Percentiles rank a stretch among this genome's conserved stretches.
These are phyloP conservation scores for Epichloe amarillans DNA, from an alignment of 2,329 filamentous ascomycete genomes.

Conservation along the genomic window DNA sequence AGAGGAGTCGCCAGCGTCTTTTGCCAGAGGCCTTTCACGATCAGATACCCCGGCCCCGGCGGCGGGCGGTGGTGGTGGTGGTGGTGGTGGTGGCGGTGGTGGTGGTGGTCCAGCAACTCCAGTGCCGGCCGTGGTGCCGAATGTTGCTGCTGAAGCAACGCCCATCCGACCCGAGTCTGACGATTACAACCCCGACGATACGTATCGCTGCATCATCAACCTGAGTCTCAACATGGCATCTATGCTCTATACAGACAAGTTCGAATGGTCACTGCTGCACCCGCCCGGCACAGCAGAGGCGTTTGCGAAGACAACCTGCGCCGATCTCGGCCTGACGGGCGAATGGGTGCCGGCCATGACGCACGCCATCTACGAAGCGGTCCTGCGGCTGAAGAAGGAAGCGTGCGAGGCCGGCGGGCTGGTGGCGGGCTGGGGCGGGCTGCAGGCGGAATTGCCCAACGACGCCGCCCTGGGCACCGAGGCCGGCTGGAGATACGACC, in stretches of 20 bases:
- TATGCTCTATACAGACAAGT: constrained; percentile 88
- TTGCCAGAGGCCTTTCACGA: constrained; percentile 27
- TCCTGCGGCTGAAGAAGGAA: constrained; percentile 86
- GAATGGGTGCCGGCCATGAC: constrained; percentile 94
- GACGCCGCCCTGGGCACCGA: constrained; percentile 71
- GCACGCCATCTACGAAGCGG: constrained; percentile 93
- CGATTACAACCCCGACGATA: constrained; percentile 80
- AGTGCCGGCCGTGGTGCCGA: constrained; percentile 23
- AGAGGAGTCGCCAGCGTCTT: constrained; percentile 26
- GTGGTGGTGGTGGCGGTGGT: constrained; percentile 11
- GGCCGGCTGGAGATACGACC: constrained; percentile 91
- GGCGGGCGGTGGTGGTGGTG: constrained; percentile 24
- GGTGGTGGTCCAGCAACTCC: constrained; percentile 32
- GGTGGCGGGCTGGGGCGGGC: constrained; percentile 55
- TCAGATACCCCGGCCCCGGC: constrained; percentile 45
- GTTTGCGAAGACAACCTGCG: constrained; percentile 85
- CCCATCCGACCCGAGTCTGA: constrained; percentile 49
- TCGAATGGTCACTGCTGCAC: constrained; percentile 92
- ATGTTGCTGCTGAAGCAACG: constrained; percentile 58
- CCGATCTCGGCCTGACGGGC: constrained; percentile 74
- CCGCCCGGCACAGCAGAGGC: constrained; percentile 83
- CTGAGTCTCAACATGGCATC: constrained; percentile 87
- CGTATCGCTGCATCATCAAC: constrained; percentile 83
- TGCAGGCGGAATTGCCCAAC: constrained; percentile 62
- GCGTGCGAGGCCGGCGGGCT: constrained; percentile 84